Percentiles rank a stretch among this genome's conserved stretches.
These are phyloP conservation scores for Eucalyptus globulus DNA, from an alignment of 345 rosid genomes.

Conservation along the genomic window DNA sequence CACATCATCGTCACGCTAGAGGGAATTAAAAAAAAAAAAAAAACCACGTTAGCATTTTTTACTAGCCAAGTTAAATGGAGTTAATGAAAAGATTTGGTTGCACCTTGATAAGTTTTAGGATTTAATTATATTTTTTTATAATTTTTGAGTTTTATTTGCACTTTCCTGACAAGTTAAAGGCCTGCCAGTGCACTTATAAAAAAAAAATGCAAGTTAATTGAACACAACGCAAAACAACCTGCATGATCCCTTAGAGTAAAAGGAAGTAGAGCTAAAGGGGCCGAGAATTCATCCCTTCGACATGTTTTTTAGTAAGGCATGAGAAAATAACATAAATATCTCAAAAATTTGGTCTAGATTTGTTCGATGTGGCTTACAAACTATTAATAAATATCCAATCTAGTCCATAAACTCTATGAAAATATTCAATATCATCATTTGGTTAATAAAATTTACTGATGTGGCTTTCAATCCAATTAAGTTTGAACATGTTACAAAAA, in stretches of 20 bases:
- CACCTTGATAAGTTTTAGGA: too few species aligned
- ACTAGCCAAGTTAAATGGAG: accelerated
- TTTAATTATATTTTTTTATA: accelerated
- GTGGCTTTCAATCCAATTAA: accelerated
- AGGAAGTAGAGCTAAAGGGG: background rate
- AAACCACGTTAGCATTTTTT: background rate
- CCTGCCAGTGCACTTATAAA: accelerated
- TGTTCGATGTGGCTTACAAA: accelerated
- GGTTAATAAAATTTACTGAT: accelerated
- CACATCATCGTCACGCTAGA: accelerated
- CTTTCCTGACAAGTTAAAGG: accelerated
- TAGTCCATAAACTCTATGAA: too few species aligned
- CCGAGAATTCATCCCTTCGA: accelerated
- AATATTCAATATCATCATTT: background rate
- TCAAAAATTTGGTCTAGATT: background rate
- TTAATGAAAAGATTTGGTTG: accelerated
- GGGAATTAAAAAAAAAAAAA: too few species aligned
- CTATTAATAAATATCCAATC: background rate
- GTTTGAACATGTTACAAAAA: background rate
- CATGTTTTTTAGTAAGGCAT: background rate
- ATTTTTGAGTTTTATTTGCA: accelerated
- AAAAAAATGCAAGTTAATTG: background rate
- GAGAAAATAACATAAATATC: background rate
- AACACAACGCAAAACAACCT: background rate
- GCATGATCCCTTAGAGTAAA: background rate